Evolutionary conservation across 2,329 filamentous ascomycete genomes (phyloP).

Genomic region (Colletotrichum higginsianum): DNA sequence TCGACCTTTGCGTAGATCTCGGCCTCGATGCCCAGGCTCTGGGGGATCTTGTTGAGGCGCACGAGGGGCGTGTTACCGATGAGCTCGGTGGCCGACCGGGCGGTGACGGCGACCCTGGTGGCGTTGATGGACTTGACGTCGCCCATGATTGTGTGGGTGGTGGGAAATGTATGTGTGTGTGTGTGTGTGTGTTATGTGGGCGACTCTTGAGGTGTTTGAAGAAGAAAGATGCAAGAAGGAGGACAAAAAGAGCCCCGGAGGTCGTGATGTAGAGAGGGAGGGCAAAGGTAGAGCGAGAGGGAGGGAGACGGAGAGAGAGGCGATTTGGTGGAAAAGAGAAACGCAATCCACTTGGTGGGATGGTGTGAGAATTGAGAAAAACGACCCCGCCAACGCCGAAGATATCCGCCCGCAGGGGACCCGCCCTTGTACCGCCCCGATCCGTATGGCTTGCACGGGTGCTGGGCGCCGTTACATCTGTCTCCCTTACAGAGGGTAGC

Average conservation of each 20-base stretch:
- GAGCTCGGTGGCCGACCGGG: slow-evolving; percentile 81
- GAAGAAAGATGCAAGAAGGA: background rate
- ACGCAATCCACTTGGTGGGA: slow-evolving; percentile 39
- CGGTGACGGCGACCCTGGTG: slow-evolving; percentile 51
- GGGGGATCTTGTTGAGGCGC: slow-evolving; percentile 91
- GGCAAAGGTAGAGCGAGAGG: background rate
- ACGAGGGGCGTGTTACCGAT: slow-evolving; percentile 98
- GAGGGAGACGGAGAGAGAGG: background rate
- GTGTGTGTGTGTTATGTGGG: too few relatives aligned
- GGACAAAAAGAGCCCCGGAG: background rate
- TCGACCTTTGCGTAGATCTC: slow-evolving; percentile 94
- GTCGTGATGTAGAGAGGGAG: background rate
- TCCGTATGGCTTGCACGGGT: background rate
- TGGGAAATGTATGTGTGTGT: slow-evolving; percentile 1
- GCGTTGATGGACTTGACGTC: slow-evolving; percentile 41
- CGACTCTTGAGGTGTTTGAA: background rate
- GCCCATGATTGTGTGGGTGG: slow-evolving; percentile 36
- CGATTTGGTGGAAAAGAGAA: slow-evolving; percentile 28
- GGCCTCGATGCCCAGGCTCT: slow-evolving; percentile 89
- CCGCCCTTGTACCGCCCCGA: background rate
- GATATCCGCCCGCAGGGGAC: slow-evolving; percentile 36
- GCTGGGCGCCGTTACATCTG: background rate
- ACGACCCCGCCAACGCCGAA: slow-evolving; percentile 43
- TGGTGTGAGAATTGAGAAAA: slow-evolving; percentile 37
- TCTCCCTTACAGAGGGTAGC: too few relatives aligned